These are phyloP conservation scores for Plectosphaerella sp. DNA, from an alignment of 2,329 filamentous ascomycete species.

Conservation along the genomic window DNA sequence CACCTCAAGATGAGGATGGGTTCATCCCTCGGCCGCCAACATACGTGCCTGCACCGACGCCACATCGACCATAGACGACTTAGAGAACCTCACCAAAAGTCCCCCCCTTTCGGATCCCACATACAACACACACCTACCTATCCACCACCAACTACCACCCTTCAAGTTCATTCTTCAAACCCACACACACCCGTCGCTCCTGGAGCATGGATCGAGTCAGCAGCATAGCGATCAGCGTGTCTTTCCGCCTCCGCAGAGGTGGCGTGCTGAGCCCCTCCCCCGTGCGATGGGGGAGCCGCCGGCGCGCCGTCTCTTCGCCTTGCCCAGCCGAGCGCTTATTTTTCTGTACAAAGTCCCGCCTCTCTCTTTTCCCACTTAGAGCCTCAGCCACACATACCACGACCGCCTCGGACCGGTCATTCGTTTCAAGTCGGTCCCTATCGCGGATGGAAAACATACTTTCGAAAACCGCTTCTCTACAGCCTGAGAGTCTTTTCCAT, in stretches of 20 bases:
- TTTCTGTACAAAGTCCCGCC: conserved; percentile 10
- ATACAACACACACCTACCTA: background rate
- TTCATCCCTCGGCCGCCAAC: no score
- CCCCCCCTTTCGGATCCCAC: background rate
- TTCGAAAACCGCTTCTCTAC: no score
- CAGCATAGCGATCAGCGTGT: conserved; percentile 1
- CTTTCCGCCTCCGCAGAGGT: conserved; percentile 3
- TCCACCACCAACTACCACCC: background rate
- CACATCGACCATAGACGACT: conserved; percentile 13
- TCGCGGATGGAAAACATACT: background rate
- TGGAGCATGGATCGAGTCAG: background rate
- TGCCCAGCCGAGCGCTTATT: no score
- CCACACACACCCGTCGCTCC: background rate
- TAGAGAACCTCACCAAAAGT: conserved; percentile 11
- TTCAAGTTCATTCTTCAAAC: background rate
- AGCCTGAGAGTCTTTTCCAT: background rate
- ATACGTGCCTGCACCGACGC: conserved; percentile 1
- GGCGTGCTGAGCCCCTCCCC: no score
- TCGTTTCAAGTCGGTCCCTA: conserved; percentile 14
- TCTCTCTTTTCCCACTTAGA: conserved; percentile 6
- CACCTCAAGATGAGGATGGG: no score
- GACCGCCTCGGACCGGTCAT: conserved; percentile 14
- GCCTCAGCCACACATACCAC: conserved; percentile 1
- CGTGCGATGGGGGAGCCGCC: no score
- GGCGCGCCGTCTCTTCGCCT: background rate